Evolutionary conservation across 345 rosid genomes (phyloP), one percentile per base, ranked within the genome.

Genomic region (Populus euphratica): DNA sequence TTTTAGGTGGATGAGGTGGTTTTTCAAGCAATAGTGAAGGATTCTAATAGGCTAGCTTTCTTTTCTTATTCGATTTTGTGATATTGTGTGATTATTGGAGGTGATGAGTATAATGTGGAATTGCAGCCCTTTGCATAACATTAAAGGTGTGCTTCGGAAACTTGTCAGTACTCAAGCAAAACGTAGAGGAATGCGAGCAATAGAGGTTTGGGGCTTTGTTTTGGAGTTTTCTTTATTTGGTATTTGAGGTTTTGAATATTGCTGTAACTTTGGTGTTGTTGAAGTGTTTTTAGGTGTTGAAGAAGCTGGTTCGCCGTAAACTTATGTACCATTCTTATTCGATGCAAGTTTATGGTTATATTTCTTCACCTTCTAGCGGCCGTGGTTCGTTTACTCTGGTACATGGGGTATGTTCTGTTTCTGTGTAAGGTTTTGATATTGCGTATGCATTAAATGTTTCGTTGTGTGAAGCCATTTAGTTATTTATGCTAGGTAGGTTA

Each of bases 271-370:
- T 36, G 54, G 52, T 66, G 39, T 76, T 29, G 17, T 78, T 71
- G 33, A 56, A 41, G 75, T 73, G 81, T 70, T 50, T 68, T 23
- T 81, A 93, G 98, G 99, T 95, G 20, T 83, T 93, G 84, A 91
- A 93, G 85, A 93, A 92, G 93, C 82, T 95, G 38, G 91, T 86
- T 74, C 91, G 79, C 70, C 95, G 91, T 41, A 91, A 88, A 69
- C 90, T 92, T 70, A 83, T 95, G 77, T 95, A 95, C 86, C 91
- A 89, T 86, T 92, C 99, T 41, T 95, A 95, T 85, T 93, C 98
- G 71, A 92, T 95, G 97, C 96, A 89, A 88, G 94, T 95, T 49
- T 0, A 49, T 17, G 54, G 54, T 49, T 49, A 49, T 16, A 49
- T 49, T 49, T 49, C 54, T 49, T 49, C 54, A 49, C 54, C 54